A percentile compares a stretch with the other conserved stretches of the same genome.
phyloP scores from a whole-genome alignment of 352 stramenopile genomes.

The Pelagophyceae sp. region DNA sequence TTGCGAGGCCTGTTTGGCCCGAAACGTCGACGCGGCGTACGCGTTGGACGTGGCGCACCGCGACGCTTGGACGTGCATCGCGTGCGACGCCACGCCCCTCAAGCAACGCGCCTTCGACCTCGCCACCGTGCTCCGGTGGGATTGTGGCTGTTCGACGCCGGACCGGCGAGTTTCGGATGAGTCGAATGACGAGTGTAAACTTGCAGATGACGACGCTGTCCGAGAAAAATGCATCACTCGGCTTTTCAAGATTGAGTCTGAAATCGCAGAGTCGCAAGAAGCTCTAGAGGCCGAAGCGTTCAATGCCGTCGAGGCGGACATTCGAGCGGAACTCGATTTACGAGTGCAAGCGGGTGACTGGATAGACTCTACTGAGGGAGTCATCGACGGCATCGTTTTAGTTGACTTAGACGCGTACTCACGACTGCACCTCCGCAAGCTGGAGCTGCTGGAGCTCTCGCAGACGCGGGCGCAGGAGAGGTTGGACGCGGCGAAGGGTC shows the following conservation, averaged over 20 bases:
- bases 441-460: not conserved
- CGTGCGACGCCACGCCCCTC: not conserved
- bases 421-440: not conserved
- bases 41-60: not conserved
- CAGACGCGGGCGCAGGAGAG: conserved; percentile 9
- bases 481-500: not conserved
- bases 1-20: not conserved
- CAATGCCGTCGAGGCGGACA: not conserved
- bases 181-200: too few relatives aligned
- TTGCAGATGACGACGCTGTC: too few relatives aligned
- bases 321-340: not conserved
- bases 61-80: not conserved
- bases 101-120: not conserved
- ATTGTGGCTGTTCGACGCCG: not conserved
- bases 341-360: not conserved
- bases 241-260: not conserved
- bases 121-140: not conserved
- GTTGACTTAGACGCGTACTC: not conserved
- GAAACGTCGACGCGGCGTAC: not conserved
- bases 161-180: not conserved
- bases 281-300: not conserved
- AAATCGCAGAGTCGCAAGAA: conserved; percentile 9
- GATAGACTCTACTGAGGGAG: too few relatives aligned
- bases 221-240: too few relatives aligned
- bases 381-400: not conserved